These are phyloP conservation scores for Entophlyctis luteolus DNA, from an alignment of 192 early-diverging fungal species.

Conservation along the genomic window DNA sequence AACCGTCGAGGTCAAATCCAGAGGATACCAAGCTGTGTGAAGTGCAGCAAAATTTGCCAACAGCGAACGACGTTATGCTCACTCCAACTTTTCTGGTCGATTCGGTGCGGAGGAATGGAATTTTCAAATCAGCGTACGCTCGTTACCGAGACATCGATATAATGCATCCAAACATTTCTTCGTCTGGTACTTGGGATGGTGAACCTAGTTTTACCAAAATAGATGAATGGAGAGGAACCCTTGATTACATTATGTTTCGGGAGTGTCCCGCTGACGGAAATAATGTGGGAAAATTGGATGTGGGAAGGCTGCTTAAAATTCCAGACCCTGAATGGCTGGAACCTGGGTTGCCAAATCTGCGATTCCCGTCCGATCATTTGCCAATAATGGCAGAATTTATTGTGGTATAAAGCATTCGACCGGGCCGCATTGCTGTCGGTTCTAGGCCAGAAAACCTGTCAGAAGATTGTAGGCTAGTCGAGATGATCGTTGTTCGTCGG, in stretches of 20 bases:
- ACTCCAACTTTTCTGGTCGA: neutral
- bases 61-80: no score
- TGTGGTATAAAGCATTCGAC: no score
- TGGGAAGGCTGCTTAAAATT: conserved; percentile 10
- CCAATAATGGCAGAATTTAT: conserved; percentile 28
- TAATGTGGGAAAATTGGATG: neutral
- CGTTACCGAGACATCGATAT: neutral
- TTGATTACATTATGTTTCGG: conserved; percentile 36
- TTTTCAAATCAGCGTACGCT: neutral
- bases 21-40: no score
- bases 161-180: neutral
- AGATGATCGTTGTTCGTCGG: no score
- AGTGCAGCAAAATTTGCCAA: no score
- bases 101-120: neutral
- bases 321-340: conserved; percentile 25
- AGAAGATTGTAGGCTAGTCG: no score
- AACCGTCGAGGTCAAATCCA: neutral
- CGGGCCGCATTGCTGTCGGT: no score
- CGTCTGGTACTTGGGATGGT: conserved; percentile 11
- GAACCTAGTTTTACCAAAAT: conserved; percentile 38
- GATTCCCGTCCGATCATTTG: conserved; percentile 38
- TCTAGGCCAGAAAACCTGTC: no score
- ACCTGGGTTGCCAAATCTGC: conserved; percentile 36
- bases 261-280: neutral
- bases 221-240: conserved; percentile 34